A percentile compares a stretch with the other conserved stretches of the same genome.
These are phyloP conservation scores for Oldenlandia corymbosa DNA, from an alignment of 257 asterid genomes.

Conservation along the genomic window DNA sequence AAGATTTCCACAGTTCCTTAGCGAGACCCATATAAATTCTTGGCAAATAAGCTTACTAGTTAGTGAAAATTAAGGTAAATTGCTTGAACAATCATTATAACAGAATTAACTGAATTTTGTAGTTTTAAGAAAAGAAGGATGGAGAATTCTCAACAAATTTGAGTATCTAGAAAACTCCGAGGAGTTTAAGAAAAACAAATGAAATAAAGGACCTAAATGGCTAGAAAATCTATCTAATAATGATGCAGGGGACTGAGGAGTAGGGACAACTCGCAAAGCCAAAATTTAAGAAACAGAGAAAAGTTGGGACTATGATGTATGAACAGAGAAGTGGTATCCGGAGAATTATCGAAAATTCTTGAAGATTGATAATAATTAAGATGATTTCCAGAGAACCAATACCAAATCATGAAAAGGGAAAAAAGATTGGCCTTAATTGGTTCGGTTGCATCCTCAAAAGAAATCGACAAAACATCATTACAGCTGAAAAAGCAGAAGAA, in stretches of 20 bases:
- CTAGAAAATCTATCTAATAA: no score
- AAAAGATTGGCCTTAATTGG: background rate
- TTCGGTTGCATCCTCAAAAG: no score
- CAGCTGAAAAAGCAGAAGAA: no score
- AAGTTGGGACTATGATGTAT: no score
- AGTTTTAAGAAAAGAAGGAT: background rate
- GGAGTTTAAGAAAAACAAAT: no score
- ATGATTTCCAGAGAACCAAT: background rate
- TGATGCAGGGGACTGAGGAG: background rate
- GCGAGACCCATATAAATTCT: no score
- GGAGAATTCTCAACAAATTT: slow-evolving; percentile 3
- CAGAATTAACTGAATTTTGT: slow-evolving; percentile 3
- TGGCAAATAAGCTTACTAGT: no score
- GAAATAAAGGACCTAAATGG: no score
- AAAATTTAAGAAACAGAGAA: background rate
- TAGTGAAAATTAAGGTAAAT: no score
- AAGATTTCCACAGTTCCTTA: slow-evolving; percentile 14
- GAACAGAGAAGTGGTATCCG: background rate
- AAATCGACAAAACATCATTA: no score
- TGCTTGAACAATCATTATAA: slow-evolving; percentile 1
- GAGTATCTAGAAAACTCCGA: no score
- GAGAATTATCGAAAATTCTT: background rate
- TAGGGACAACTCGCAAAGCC: background rate
- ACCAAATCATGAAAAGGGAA: background rate
- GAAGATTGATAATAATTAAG: background rate